Percentiles rank a stretch among this genome's conserved stretches.
Evolutionary conservation across 1,139 yeast genomes (phyloP).

Genomic region (Suhomyces guaymorum): DNA sequence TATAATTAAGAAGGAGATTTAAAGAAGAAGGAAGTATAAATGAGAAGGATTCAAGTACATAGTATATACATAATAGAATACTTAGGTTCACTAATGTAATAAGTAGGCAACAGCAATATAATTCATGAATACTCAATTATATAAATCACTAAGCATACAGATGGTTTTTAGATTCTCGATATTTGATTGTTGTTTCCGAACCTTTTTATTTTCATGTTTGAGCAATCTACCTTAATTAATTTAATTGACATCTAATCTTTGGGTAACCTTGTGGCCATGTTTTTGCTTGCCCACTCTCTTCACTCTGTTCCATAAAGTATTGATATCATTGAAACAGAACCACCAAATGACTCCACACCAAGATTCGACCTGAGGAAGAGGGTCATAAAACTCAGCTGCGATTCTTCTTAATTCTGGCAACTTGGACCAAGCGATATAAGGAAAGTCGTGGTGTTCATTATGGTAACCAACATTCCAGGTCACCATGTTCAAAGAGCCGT

Average conservation of each 20-base stretch:
- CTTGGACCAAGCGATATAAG: conserved; percentile 87
- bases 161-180: too few species aligned
- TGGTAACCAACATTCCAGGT: conserved; percentile 96
- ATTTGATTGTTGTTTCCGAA: too few species aligned
- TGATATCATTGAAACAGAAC: conserved; percentile 67
- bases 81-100: too few species aligned
- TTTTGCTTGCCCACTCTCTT: conserved; percentile 55
- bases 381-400: conserved; percentile 81
- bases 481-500: conserved; percentile 71
- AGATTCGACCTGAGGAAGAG: conserved; percentile 72
- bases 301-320: conserved; percentile 78
- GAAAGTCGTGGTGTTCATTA: conserved; percentile 94
- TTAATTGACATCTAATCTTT: conserved; percentile 19
- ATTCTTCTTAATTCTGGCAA: conserved; percentile 63
- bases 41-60: neutral
- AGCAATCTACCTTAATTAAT: neutral
- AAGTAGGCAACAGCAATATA: too few species aligned
- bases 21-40: conserved; percentile 44
- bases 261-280: conserved; percentile 32
- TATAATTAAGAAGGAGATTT: conserved; percentile 26
- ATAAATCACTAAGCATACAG: too few species aligned
- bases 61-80: neutral
- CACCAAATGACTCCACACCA: conserved; percentile 79
- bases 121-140: too few species aligned
- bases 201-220: neutral